These are phyloP conservation scores for Ustilago xerochloae DNA, from an alignment of 1,284 basidiomycete species.

Conservation along the genomic window DNA sequence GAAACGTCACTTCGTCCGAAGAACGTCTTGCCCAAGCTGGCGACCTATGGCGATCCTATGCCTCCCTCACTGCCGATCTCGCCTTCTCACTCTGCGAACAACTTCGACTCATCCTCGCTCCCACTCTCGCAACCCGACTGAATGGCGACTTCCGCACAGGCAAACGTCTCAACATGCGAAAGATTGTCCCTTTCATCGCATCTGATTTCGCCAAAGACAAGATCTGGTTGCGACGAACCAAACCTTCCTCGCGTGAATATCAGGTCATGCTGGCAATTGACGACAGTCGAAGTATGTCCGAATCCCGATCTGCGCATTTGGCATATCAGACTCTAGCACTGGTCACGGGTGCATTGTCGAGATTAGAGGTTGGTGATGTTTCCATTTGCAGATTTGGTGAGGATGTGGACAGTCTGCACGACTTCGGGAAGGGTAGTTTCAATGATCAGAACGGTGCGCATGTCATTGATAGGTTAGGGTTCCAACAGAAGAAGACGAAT, in stretches of 20 bases:
- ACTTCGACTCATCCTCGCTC: slow-evolving; percentile 93
- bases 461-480: slow-evolving; percentile 85
- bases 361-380: slow-evolving; percentile 93
- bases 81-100: slow-evolving; percentile 85
- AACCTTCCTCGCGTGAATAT: slow-evolving; percentile 93
- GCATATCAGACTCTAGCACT: slow-evolving; percentile 94
- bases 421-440: slow-evolving; percentile 72
- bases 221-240: slow-evolving; percentile 95
- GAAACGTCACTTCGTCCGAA: slow-evolving; percentile 74
- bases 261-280: slow-evolving; percentile 95
- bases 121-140: slow-evolving; percentile 90
- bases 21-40: slow-evolving; percentile 75
- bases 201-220: slow-evolving; percentile 99
- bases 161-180: slow-evolving; percentile 98
- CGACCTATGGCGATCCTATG: slow-evolving; percentile 89
- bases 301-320: slow-evolving; percentile 89
- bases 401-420: slow-evolving; percentile 86
- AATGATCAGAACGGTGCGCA: slow-evolving; percentile 72
- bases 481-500: slow-evolving; percentile 91
- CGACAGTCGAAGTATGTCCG: slow-evolving; percentile 96
- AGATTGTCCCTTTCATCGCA: slow-evolving; percentile 98
- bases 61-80: slow-evolving; percentile 87
- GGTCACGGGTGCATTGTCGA: slow-evolving; percentile 87
- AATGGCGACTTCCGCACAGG: slow-evolving; percentile 98
- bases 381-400: slow-evolving; percentile 92